Evolutionary conservation across 2,329 filamentous ascomycete genomes (phyloP), one percentile per base, ranked within the genome.

Genomic region (Cladophialophora chaetospira): DNA sequence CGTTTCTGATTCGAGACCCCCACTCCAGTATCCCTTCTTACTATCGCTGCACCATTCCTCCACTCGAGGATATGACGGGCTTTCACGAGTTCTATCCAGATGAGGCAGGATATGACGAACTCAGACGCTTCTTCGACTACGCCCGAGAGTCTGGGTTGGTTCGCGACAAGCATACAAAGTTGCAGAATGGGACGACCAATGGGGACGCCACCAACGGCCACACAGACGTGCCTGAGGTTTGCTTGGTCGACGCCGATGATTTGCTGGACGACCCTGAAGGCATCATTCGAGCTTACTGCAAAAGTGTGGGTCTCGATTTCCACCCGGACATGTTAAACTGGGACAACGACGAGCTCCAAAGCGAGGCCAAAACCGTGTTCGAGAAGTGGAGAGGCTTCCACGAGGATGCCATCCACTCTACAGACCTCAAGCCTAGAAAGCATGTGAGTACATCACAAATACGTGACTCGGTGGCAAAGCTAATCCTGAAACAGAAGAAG

Each of bases 371-470:
- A 64, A 80, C 84, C 62, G 86, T 86, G 15, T 97, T 97, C 75
- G 91, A 92, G 75, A 97, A 99, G 78, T 97, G 94, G 94, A 88
- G 86, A 65, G 94, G 94, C 9, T 97, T 96, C 77, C 94, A 97
- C 72, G 89, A 97, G 65, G 94, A 97, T 77, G 94, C 91, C 11
- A 89, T 97, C 66, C 80, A 88, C 65, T 96, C 89, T 69, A 87
- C 81, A 33, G 86, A 85, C 60, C 77, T 99, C 67, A 87, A 87
- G 70, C 84, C 89, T 3, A 70, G 76, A 62, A 54, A 61, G 50
- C 74, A 77, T 58, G 77, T 79, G 71, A 70, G 75, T 66, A 9
- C 26, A 28, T 3, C 17, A 8, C 8, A 15, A 25, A 9, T 43
- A 15, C 42, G 8, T 8, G n/a, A 36, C 4, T 23, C 17, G 5